Evolutionary conservation across 177 flowering plant genomes (phyloP), one percentile per base, ranked within the genome.

Genomic region (Vitis hybrid): DNA sequence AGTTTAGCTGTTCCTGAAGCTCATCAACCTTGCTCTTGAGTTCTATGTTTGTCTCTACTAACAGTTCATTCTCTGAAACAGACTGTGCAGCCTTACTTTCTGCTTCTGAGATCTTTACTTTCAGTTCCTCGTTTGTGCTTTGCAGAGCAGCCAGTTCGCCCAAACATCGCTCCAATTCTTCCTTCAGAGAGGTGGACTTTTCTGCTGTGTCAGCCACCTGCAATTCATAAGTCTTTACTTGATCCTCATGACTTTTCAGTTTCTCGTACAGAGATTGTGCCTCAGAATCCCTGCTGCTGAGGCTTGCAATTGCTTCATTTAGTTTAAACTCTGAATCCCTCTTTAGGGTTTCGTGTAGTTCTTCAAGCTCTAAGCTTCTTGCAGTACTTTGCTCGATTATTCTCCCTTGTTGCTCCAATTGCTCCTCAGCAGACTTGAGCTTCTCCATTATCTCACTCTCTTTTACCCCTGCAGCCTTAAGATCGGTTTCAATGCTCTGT

Each of bases 381-480:
- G 88, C 62, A 52, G 78, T 81, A 60, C 87, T 78, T 73, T 91
- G 70, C 75, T 85, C 87, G 62, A 88, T 60, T 27, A 71, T 35
- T 78, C 61, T 80, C 21, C 74, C 82, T 54, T 86, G 88, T 70
- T 85, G 70, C 67, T 80, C 86, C 18, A 90, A 65, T 74, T 84
- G 78, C 72, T 81, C 86, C 74, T 89, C 92, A 13, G 91, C 85
- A 71, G 78, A 79, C 68, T 88, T 88, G 14, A 91, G 91, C 83
- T 91, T 93, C 71, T 83, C 83, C 76, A 82, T n/a, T 51, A 85
- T 60, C 58, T 89, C 90, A 57, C 62, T 76, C 74, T 91, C 98
- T 73, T 81, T 87, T 52, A 82, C 46, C 68, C 80, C 84, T 78
- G 89, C 71, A 68, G 75, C 81, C 65, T 78, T 72, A 21, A 90